Evolutionary conservation across 768 basidiomycete genomes (phyloP).

Genomic region (Pilatotrama ljubarskyi): DNA sequence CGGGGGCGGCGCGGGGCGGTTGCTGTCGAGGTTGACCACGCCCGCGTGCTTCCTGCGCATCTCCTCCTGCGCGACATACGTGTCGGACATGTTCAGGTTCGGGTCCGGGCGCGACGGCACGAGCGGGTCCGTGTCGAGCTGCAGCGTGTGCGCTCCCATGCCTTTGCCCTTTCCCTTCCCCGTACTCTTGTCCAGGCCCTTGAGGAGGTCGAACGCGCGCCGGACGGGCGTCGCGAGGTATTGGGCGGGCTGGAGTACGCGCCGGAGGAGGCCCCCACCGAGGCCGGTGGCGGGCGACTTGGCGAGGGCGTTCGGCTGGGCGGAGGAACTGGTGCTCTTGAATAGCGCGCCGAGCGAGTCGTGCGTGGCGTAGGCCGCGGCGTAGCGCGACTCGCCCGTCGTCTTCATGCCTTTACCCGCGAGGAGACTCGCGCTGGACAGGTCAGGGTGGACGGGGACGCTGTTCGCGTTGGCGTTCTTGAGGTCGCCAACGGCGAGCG

Average conservation of each 20-base stretch:
- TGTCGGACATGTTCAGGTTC: conserved; percentile 16
- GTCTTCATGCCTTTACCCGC: neutral
- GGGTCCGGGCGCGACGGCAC: conserved; percentile 9
- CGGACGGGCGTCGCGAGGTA: neutral
- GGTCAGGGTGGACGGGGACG: neutral
- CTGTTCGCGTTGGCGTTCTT: neutral
- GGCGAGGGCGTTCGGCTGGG: neutral
- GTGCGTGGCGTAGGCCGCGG: neutral
- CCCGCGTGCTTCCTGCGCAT: conserved; percentile 18
- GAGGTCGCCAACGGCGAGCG: neutral
- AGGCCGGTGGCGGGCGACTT: neutral
- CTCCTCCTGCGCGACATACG: conserved; percentile 17
- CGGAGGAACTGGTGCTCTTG: neutral
- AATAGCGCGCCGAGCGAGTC: neutral
- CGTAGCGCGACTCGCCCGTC: conserved; percentile 6
- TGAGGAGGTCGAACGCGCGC: neutral
- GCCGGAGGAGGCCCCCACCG: neutral
- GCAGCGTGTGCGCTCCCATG: conserved; percentile 1
- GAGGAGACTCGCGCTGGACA: neutral
- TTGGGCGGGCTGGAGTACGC: conserved; percentile 7
- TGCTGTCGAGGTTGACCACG: conserved; percentile 31
- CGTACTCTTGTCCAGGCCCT: neutral
- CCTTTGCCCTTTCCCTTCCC: neutral
- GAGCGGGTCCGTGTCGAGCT: conserved; percentile 7
- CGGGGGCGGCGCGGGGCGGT: conserved; percentile 19